Evolutionary conservation across 1,139 yeast genomes (phyloP), one percentile per base, ranked within the genome.

Genomic region (Candida anutae): DNA sequence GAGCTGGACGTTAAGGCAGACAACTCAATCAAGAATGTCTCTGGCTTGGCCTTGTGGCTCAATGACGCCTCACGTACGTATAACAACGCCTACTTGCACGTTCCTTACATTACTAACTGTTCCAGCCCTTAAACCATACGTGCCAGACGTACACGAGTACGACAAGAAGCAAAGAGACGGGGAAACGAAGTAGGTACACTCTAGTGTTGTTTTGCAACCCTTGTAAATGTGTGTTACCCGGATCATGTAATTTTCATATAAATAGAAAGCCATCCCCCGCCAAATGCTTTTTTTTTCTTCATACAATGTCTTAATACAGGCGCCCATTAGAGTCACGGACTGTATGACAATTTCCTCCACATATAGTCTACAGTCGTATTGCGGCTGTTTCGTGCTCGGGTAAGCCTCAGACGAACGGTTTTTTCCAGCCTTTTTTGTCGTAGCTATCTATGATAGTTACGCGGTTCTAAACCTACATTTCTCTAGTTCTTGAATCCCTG

Each of bases 321-420:
- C 88, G 79, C 90, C 93, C 93, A 72, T 73, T 71, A 81, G 93
- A 81, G 93, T 81, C 90, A 80, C 93, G 85, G 77, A 55, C 57
- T 68, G 57, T 58, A 55, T 63, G 69, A 53, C 16, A 22, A n/a
- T 43, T 51, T 48, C 62, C 50, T 62, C 72, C 49, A 63, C 74
- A 62, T 63, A 60, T 60, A 63, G 49, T 57, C 72, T 57, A 48
- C 54, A 45, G 39, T 52, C 62, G 53, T 64, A 50, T 29, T 58
- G 64, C 60, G 68, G 55, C 53, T 53, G 42, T 61, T 70, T 72
- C 83, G 93, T 81, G 93, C 93, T 81, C 87, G 90, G 90, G 90
- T 80, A 58, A 63, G 82, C 81, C 90, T 79, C 69, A 81, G 85
- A 81, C 56, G 50, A 69, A 60, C 37, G 48, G 67, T 70, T 73